phyloP scores from a whole-genome alignment of 257 asterid genomes.

The Perilla frutescens region DNA sequence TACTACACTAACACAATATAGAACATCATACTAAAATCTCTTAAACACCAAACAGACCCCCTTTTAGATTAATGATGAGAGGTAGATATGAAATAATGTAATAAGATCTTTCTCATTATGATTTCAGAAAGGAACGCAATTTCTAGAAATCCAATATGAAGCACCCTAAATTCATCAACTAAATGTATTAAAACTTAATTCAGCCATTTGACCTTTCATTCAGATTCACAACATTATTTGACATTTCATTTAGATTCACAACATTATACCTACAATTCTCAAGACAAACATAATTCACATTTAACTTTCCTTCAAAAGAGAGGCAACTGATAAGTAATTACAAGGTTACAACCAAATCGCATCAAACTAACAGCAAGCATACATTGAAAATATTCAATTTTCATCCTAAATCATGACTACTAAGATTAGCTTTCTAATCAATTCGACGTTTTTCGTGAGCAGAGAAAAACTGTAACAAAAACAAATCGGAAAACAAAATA shows the following conservation, averaged over 20 bases:
- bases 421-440: neutral
- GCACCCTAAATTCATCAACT: conserved; percentile 1
- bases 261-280: neutral
- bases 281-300: conserved; percentile 9
- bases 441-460: neutral
- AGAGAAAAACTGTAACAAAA: neutral
- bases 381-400: neutral
- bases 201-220: no score
- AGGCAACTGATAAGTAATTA: neutral
- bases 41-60: neutral
- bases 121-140: conserved; percentile 6
- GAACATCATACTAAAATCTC: neutral
- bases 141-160: conserved; percentile 8
- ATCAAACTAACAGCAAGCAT: neutral
- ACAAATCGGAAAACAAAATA: neutral
- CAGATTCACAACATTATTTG: neutral
- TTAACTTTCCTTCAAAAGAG: neutral
- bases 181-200: neutral
- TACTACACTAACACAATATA: neutral
- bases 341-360: neutral
- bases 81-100: neutral
- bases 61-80: neutral
- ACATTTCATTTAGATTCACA: conserved; percentile 7
- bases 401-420: conserved; percentile 1
- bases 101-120: neutral